Base-by-base conservation (phyloP, 805 yeast genomes). In the Zygotorulaspora danielsina region DNA sequence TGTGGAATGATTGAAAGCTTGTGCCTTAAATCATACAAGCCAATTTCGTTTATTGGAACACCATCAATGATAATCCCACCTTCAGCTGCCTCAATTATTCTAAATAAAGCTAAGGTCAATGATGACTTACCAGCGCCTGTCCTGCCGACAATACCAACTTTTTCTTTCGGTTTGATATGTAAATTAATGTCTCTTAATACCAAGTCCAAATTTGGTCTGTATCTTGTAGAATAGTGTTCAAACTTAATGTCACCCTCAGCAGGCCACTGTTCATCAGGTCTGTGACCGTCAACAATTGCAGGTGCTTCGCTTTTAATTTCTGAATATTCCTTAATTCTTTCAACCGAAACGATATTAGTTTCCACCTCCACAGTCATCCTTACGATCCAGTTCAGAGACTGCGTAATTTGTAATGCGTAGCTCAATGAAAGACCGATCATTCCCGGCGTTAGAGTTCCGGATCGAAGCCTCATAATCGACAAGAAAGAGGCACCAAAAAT, bases 291-390 rank as follows among this genome's bases (percentile, higher is more conserved):
- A 38, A 83, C 68, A 17, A 79, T 60, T 38, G 71, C 78, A 1
- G 93, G 86, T 6, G 97, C 97, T 67, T 93, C 98, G n/a, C 88
- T 71, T 26, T 67, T 67, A 45, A 93, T 69, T n/a, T 67, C 63
- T 25, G 95, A 76, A 62, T 89, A 90, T 62, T 90, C 98, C 64
- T 85, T 72, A 38, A 90, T 80, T 66, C 98, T 80, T 69, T 90
- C 98, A 32, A 94, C 96, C 13, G 95, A 84, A 26, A 93, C 98
- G 67, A 93, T 89, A 64, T 88, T 90, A 9, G 97, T 88, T 64
- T 93, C 98, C 32, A 93, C 96, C 54, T 93, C 98, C 31, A 93
- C 98, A 0, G 97, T 86, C 97, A 89, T 90, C 67, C 99, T 77
- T 20, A 93, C 97, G 64, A 93, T 87, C 97, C 97, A 90, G 63